Base-by-base conservation (phyloP, 352 stramenopile species). In the Pythium angustatum region DNA sequence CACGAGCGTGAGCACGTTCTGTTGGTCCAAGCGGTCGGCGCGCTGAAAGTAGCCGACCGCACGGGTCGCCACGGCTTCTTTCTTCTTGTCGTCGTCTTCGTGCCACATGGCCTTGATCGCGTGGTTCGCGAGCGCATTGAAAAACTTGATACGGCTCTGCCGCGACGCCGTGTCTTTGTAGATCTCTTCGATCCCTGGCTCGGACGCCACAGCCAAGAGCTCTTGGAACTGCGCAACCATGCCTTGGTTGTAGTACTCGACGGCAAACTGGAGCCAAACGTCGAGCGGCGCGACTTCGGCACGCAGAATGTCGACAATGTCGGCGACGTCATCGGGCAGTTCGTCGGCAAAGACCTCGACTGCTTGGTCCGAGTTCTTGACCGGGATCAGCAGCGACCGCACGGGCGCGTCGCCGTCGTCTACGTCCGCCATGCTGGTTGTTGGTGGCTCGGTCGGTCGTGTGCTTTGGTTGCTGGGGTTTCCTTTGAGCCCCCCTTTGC, bases 291-390 rank as follows among this genome's bases (percentile, higher is more conserved):
- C 90, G 49, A 97, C 86, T 66, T 97, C 90, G 4, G 90, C 90
- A 55, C 90, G 86, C 51, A 96, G 67, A 43, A 96, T 96, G 61
- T 96, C 90, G 63, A 97, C 95, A 62, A 97, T 94, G 64, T 96
- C 88, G 71, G 94, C 96, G 10, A 94, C 87, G 58, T 97, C 90
- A 21, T 91, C 85, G 0, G 90, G 90, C 17, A 97, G 79, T 66
- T 97, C 90, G 57, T 97, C 88, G 22, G 87, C 82, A 66, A 90
- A 97, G 41, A 97, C 88, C 56, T 97, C 87, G 45, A 97, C 88
- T n/a, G 73, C 83, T 67, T 96, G 79, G 69, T 93, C 68, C 66
- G 85, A 94, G 76, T 96, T 96, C 60, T 96, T 93, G 10, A 97
- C 90, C 49, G 90, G 90, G 76, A 97, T 97, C 56, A 94, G 69